Base-by-base conservation (phyloP, 352 stramenopile genomes). In the Globisporangium mamillatum region DNA sequence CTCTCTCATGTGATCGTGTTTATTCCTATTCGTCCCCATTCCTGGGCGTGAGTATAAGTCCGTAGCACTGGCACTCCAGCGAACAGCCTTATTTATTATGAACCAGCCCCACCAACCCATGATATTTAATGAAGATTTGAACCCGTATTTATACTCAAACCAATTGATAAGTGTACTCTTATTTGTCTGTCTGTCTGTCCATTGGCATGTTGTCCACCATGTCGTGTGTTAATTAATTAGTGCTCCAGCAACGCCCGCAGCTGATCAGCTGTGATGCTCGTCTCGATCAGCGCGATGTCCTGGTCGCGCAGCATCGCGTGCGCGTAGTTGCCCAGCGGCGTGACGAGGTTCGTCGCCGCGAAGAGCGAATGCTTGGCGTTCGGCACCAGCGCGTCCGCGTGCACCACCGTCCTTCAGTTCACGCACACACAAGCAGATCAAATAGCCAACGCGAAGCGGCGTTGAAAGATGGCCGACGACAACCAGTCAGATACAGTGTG, bases 361-460 rank as follows among this genome's bases (percentile, higher is more conserved):
- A 93, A 86, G 34, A 94, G 77, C 48, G 76, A 88, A 63, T 94
- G 87, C 2, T 75, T 76, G n/a, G 71, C 82, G 55, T 93, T 95
- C 16, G 75, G 46, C 9, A 76, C 59, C 18, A 91, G 18, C 12
- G 63, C 46, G 20, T 80, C 73, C 0, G 82, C 77, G 22, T 73
- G 66, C 44, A 90, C 79, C 14, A 84, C 36, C 14, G 78, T 91
- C 53, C 85, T 93, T 41, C 27, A 44, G 20, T 24, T 12, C 7
- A 54, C n/a, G 12, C 41, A 38, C 25, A 10, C 25, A 60, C 29
- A n/a, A 29, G 0, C 22, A 56, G 4, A 36, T 18, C 53, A 59
- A 22, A 9, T 18, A 60, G 48, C 18, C 18, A 25, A 4, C 46
- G 2, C 22, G 20, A 36, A 25, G 18, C 25, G 14, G 9, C 5